Evolutionary conservation across 2,329 filamentous ascomycete species (phyloP), one percentile per base, ranked within the genome.

Genomic region (Arthrinium puccinioides): DNA sequence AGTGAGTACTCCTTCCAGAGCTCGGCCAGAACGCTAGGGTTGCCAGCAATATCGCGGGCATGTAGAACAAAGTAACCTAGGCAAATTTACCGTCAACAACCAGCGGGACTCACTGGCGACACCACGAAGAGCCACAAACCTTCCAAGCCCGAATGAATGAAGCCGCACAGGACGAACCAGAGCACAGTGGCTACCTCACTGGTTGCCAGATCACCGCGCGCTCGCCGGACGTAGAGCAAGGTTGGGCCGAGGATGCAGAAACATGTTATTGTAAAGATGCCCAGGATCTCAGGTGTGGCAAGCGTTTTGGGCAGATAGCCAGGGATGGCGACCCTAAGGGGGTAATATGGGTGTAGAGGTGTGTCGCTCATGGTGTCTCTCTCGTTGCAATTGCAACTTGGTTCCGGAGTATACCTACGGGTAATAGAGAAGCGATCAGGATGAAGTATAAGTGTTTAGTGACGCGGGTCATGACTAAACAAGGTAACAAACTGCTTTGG

Each of bases 81-180:
- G 24, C 13, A 11, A 3, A 4, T 21, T 18, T 32, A 19, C 28
- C n/a, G 19, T 27, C 16, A 19, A 9, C 7, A 19, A 10, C 13
- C 9, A 2, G 6, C 6, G 32, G 23, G 9, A 34, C 16, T n/a
- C 6, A 27, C 15, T 19, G 8, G 18, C 19, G 6, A 13, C 10
- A 24, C 7, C 4, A 26, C 3, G 9, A n/a, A 13, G 23, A n/a
- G 9, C 14, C 30, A 40, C 38, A 21, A 44, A 60, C 59, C 62
- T 48, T 70, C 66, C 26, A 69, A 61, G 45, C 64, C 57, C 16
- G 64, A 36, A 43, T 67, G 63, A 42, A 66, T 67, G 43, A 47
- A 72, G 56, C 63, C 74, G 70, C 82, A 85, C 11, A 90, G 67
- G 16, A 82, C 71, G 57, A 89, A 89, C 86, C 86, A 90, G 60